These are phyloP conservation scores for Phytophthora hibernalis DNA, from an alignment of 352 stramenopile genomes.

Conservation along the genomic window DNA sequence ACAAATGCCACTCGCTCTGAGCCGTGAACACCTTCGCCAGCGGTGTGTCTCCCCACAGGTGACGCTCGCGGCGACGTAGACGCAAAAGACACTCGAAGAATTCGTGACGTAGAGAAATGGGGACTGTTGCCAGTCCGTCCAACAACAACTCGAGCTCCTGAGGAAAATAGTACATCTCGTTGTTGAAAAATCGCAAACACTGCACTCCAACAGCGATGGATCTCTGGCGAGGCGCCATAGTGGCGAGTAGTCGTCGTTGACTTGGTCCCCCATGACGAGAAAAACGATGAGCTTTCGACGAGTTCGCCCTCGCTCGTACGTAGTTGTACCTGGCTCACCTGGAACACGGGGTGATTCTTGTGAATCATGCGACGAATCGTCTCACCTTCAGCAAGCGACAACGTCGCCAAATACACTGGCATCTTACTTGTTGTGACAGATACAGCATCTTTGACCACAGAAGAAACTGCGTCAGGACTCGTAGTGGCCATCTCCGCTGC, in stretches of 20 bases:
- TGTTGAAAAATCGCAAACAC: slow-evolving; percentile 99
- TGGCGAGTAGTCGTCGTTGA: neutral
- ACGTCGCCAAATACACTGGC: slow-evolving; percentile 92
- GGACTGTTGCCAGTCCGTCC: slow-evolving; percentile 59
- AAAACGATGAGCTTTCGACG: slow-evolving; percentile 83
- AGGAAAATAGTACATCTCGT: slow-evolving; percentile 97
- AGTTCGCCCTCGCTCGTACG: slow-evolving; percentile 84
- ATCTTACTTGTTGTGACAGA: slow-evolving; percentile 37
- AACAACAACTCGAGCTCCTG: slow-evolving; percentile 94
- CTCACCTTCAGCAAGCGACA: slow-evolving; percentile 98
- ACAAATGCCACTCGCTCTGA: slow-evolving; percentile 96
- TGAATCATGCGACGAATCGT: slow-evolving; percentile 97
- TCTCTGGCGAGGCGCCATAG: slow-evolving; percentile 33
- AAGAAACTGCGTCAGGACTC: slow-evolving; percentile 32
- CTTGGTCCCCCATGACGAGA: slow-evolving; percentile 52
- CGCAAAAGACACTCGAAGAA: slow-evolving; percentile 89
- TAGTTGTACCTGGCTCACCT: slow-evolving; percentile 71
- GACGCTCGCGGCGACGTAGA: slow-evolving; percentile 95
- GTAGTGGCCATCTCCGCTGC: slow-evolving; percentile 40
- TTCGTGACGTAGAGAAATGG: slow-evolving; percentile 76
- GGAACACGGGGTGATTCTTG: slow-evolving; percentile 80
- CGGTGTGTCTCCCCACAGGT: slow-evolving; percentile 94
- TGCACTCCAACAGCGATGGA: slow-evolving; percentile 65
- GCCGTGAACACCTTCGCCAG: slow-evolving; percentile 98
- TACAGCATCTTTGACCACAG: slow-evolving; percentile 55